A percentile compares a stretch with the other conserved stretches of the same genome.
Evolutionary conservation across 2,329 filamentous ascomycete genomes (phyloP).

Genomic region (Botrytis medusae): DNA sequence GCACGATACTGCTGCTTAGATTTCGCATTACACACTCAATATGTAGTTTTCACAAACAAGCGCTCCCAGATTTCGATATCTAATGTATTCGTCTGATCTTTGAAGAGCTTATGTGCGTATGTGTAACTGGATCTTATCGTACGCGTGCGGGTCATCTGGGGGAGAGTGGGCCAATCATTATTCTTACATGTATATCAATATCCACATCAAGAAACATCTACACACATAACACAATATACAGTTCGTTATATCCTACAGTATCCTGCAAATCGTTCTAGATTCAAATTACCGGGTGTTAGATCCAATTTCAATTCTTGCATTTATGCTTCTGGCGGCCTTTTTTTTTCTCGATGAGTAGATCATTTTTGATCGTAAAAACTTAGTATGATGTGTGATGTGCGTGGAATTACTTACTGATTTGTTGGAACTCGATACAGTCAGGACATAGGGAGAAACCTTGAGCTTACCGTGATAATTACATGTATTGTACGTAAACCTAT

Average conservation of each 20-base stretch:
- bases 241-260: background rate
- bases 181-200: background rate
- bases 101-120: background rate
- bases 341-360: background rate
- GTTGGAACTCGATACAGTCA: background rate
- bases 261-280: background rate
- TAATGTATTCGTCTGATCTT: background rate
- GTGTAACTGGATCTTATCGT: slow-evolving; percentile 1
- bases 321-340: background rate
- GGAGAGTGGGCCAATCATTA: background rate
- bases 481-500: background rate
- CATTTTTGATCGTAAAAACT: background rate
- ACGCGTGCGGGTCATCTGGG: background rate
- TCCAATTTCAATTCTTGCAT: background rate
- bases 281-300: background rate
- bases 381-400: background rate
- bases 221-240: background rate
- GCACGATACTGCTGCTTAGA: slow-evolving; percentile 4
- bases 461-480: background rate
- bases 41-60: background rate
- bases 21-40: background rate
- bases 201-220: background rate
- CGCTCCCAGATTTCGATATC: background rate
- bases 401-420: background rate
- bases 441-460: background rate